Evolutionary conservation across 768 basidiomycete genomes (phyloP), one percentile per base, ranked within the genome.

Genomic region (Podaxis sp.): DNA sequence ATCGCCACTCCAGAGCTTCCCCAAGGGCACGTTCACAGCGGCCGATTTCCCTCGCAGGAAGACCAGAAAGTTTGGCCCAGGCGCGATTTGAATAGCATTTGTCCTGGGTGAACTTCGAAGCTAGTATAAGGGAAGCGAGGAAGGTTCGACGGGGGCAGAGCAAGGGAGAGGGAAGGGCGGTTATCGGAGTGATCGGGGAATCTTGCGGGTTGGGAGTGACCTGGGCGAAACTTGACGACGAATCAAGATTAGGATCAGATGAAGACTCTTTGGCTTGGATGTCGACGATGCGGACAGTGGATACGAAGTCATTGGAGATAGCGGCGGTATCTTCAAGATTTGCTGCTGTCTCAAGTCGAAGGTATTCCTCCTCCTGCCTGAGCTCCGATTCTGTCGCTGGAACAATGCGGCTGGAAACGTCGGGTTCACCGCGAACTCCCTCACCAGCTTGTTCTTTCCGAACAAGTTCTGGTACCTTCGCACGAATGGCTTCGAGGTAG

Each of bases 1-100:
- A 85, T n/a, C 92, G 84, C 92, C 93, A 96, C 64, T 88, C 88
- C 19, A 96, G 83, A 8, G 93, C 88, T 71, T 88, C 87, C 24
- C 94, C 92, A 46, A 98, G 84, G 0, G 91, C 92, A 24, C 92
- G 86, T 74, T 98, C 96, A 70, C 93, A 95, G 17, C 87, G 84
- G 42, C 92, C 88, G 57, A 98, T 91, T 78, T 98, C 95, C 46
- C 87, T 78, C 4, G 93, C 87, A 0, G 89, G 86, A 2, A 98
- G 82, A 17, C 95, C 94, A n/a, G 91, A 92, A 5, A 98, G 83
- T 70, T 95, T 95, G 1, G 92, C 91, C 96, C 96, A 97, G 17
- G 95, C 95, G 28, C 87, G 86, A 72, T 97, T 96, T 13, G 93
- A 95, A 69, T 96, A 97, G 48, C 92, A 93, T 56, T 92, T 88